Evolutionary conservation across 352 stramenopile species (phyloP).

Genomic region (Phytophthora ramorum): DNA sequence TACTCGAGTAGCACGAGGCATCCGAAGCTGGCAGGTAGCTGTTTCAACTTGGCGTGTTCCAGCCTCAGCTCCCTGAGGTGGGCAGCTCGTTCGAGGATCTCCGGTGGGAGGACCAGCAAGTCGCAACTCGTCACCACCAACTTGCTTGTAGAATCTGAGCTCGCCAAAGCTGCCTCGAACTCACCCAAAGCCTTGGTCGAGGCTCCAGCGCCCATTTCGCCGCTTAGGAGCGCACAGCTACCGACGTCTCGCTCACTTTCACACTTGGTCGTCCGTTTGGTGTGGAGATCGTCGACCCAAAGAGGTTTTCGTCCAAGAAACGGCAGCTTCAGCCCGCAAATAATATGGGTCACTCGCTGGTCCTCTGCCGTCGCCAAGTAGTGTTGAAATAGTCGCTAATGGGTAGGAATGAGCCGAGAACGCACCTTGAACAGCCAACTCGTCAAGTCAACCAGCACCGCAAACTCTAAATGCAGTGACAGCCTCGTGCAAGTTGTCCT

Average conservation of each 20-base stretch:
- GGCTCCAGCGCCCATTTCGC: conserved; percentile 40
- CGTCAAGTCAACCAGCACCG: no score
- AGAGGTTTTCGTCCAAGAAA: no score
- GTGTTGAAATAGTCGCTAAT: no score
- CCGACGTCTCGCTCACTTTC: background rate
- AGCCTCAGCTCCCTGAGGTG: conserved; percentile 57
- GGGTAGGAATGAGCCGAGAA: no score
- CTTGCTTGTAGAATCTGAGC: conserved; percentile 5
- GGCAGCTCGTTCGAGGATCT: conserved; percentile 43
- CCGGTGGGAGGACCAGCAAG: conserved; percentile 53
- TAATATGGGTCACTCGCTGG: no score
- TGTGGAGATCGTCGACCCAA: no score
- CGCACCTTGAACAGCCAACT: no score
- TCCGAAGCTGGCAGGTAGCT: conserved; percentile 60
- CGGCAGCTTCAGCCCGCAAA: no score
- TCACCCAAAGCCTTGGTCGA: conserved; percentile 47
- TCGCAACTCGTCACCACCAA: conserved; percentile 46
- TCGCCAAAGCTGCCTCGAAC: conserved; percentile 46
- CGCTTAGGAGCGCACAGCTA: background rate
- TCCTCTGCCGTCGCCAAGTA: no score
- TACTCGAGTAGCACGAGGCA: conserved; percentile 59
- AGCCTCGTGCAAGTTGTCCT: no score
- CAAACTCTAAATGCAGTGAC: no score
- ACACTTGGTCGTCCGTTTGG: no score
- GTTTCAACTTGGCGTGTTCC: conserved; percentile 35